Base-by-base conservation (phyloP, 2,329 filamentous ascomycete species). In the Verticillium klebahnii region DNA sequence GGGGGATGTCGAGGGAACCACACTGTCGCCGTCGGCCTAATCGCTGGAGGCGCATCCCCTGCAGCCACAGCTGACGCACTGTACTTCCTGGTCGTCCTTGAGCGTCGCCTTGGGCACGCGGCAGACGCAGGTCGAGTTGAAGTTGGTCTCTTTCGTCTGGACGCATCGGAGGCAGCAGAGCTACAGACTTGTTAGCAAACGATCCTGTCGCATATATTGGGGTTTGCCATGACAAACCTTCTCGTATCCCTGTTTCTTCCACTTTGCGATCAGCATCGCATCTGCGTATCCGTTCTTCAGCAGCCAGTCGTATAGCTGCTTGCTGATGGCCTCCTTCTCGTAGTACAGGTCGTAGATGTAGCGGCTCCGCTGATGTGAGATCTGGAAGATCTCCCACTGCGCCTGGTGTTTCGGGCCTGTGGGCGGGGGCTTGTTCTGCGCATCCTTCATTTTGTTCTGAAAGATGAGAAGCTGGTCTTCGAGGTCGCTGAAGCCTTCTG, bases 71-170 rank as follows among this genome's bases (percentile, higher is more conserved):
- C 86, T 97, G 59, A 98, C 92, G 72, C 95, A 99, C 75, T 98
- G 90, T 36, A 98, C 89, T 40, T 91, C 90, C 73, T 95, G 90
- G 52, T 92, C 89, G 70, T 96, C 93, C 76, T 97, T 97, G 72
- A 99, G 78, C 74, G 96, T 87, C 36, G 92, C 89, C 72, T 90
- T 89, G 1, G 95, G 95, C 58, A 99, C 94, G 59, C 95, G 91
- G 75, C 95, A 99, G 71, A 99, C 95, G 74, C 95, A 99, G 1
- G 94, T 99, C 66, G 92, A 91, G 76, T 94, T 95, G 81, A 98
- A 99, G 77, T 99, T 99, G 34, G 95, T 99, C 82, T 99, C 95
- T 77, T 98, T 98, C n/a, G 95, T 97, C 77, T 99, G 95, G 61
- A 99, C 94, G 76, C 95, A 99, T 65, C 93, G 87, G 61, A 97